Evolutionary conservation across 1,284 basidiomycete genomes (phyloP).

Genomic region (Moesziomyces sp.): DNA sequence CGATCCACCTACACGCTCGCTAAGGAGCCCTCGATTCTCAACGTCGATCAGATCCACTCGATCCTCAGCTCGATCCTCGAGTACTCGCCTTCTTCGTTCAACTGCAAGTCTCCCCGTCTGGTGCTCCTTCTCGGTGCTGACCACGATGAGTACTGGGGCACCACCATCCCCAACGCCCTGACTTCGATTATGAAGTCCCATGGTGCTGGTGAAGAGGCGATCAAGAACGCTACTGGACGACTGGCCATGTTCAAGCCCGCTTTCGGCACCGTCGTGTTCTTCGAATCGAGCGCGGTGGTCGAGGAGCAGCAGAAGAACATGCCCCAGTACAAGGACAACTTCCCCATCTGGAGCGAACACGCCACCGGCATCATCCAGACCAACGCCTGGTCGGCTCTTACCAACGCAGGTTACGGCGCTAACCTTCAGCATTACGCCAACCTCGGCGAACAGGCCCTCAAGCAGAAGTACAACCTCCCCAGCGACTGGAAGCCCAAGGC

Average conservation of each 20-base stretch:
- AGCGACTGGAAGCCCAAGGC: constrained; percentile 68
- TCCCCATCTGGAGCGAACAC: constrained; percentile 65
- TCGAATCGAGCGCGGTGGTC: constrained; percentile 52
- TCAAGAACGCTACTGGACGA: constrained; percentile 41
- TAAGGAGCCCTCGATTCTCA: constrained; percentile 66
- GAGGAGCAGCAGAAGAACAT: constrained; percentile 66
- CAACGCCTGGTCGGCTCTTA: constrained; percentile 70
- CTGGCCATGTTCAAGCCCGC: constrained; percentile 68
- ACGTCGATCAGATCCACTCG: constrained; percentile 67
- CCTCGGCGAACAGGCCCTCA: constrained; percentile 56
- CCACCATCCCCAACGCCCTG: constrained; percentile 63
- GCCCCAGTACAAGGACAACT: constrained; percentile 68
- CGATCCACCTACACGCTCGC: constrained; percentile 70
- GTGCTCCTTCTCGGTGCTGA: constrained; percentile 70
- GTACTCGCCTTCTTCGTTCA: constrained; percentile 69
- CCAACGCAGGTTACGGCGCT: constrained; percentile 70
- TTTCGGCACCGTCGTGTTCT: constrained; percentile 71
- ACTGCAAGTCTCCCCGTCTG: constrained; percentile 70
- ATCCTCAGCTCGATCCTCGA: constrained; percentile 70
- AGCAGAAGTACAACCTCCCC: constrained; percentile 67
- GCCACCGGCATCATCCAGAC: constrained; percentile 68
- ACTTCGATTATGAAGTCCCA: constrained; percentile 9
- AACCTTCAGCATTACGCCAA: constrained; percentile 68
- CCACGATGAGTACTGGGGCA: constrained; percentile 69
- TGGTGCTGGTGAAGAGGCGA: constrained; percentile 40